phyloP scores from a whole-genome alignment of 225 moss, liverwort and hornwort species.

The Bryoerythrophyllum caledonicum region DNA sequence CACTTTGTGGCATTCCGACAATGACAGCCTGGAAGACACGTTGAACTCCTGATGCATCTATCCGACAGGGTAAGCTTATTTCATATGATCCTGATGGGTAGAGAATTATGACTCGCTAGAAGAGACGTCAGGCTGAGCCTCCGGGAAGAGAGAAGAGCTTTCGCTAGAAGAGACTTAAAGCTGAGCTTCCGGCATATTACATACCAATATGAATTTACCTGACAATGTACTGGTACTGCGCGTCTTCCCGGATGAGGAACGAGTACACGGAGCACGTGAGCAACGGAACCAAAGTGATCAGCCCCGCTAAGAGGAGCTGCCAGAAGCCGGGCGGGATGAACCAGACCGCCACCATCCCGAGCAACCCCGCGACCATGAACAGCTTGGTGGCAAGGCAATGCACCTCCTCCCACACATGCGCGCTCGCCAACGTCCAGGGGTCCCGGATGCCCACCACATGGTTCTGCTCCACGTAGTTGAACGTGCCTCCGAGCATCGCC shows the following conservation, averaged over 20 bases:
- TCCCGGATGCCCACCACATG: slow-evolving; percentile 77
- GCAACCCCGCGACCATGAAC: slow-evolving; percentile 51
- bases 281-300: slow-evolving; percentile 42
- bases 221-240: slow-evolving; percentile 57
- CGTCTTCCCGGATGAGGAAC: slow-evolving; percentile 69
- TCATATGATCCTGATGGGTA: slow-evolving; percentile 10
- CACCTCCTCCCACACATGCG: slow-evolving; percentile 78
- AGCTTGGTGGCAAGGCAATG: slow-evolving; percentile 66
- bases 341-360: slow-evolving; percentile 56
- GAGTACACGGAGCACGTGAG: slow-evolving; percentile 52
- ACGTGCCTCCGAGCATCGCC: slow-evolving; percentile 49
- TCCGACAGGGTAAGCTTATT: slow-evolving; percentile 13
- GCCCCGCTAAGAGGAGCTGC: slow-evolving; percentile 49
- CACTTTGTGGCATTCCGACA: slow-evolving; percentile 8
- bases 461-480: slow-evolving; percentile 74
- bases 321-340: slow-evolving; percentile 65
- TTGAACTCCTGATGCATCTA: not conserved
- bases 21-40: slow-evolving; percentile 2
- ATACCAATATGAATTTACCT: slow-evolving; percentile 30
- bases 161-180: too few relatives aligned
- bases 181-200: not conserved
- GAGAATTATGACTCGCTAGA: not conserved
- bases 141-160: too few relatives aligned
- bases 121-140: not conserved
- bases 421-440: slow-evolving; percentile 72